Percentiles rank a stretch among this genome's conserved stretches.
phyloP scores from a whole-genome alignment of 2,329 filamentous ascomycete species.

The Penicillium carneum region DNA sequence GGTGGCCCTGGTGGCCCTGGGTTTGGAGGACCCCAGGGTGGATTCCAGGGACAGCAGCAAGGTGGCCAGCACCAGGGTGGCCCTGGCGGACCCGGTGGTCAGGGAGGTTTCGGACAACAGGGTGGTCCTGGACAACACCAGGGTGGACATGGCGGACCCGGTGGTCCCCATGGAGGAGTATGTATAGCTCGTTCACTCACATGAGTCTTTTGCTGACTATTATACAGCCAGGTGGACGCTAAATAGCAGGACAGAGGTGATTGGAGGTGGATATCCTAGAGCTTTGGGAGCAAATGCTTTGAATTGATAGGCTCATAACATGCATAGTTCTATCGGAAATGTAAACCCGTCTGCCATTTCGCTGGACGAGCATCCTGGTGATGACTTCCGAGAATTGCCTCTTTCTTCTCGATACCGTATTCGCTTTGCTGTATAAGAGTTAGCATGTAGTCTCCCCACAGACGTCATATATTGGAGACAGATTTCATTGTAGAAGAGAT shows the following conservation, averaged over 20 bases:
- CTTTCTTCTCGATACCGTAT: no score
- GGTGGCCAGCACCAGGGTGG: not conserved
- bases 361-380: no score
- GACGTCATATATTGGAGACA: no score
- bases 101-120: not conserved
- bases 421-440: no score
- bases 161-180: constrained; percentile 7
- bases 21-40: constrained; percentile 1
- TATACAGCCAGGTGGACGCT: constrained; percentile 1
- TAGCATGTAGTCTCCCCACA: no score
- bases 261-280: no score
- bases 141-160: not conserved
- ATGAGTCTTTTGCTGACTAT: not conserved
- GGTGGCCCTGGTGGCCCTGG: not conserved
- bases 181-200: not conserved
- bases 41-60: not conserved
- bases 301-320: not conserved
- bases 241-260: not conserved
- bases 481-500: no score
- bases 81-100: not conserved
- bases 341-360: no score
- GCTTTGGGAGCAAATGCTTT: not conserved
- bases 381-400: no score
- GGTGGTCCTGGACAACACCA: not conserved
- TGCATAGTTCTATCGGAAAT: not conserved